Evolutionary conservation across 2,329 filamentous ascomycete genomes (phyloP), one percentile per base, ranked within the genome.

Genomic region (Plectosphaerella cucumerina): DNA sequence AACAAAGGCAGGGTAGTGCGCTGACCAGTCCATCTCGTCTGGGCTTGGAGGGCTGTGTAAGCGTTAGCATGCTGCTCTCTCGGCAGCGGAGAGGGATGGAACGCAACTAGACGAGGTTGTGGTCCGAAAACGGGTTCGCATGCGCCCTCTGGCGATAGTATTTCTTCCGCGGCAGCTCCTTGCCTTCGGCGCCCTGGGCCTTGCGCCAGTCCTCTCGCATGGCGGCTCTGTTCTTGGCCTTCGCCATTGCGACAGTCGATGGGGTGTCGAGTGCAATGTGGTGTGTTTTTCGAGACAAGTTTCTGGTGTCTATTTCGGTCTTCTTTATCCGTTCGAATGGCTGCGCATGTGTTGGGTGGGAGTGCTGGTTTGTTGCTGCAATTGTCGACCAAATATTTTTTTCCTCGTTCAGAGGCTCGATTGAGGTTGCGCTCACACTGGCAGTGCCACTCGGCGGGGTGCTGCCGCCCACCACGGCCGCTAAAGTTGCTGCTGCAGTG

Each of bases 41-140:
- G 94, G 94, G 51, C 78, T 86, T 49, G 79, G 74, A 9, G 94
- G 94, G 65, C 93, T 97, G 57, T 39, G 48, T 14, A 23, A 21
- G 23, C 4, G 23, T 18, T 6, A 48, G 6, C 22, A 60, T 60
- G 26, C 26, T 31, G 26, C 26, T 11, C 12, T 31, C 12, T 11
- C 26, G 26, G 6, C 26, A 11, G 21, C n/a, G 23, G 42, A 26
- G 54, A 12, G 33, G 21, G 21, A 26, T 34, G 21, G 43, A 6
- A 56, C 59, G 60, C 49, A 68, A 96, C 94, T 99, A 99, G 62
- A 80, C 78, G 65, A 99, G 76, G 52, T 82, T 76, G 74, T 99
- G 94, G 64, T 99, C 94, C 3, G 93, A 97, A 72, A 99, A 99
- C 6, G 93, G 92, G 73, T 99, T 99, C 56, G 94, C 94, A 73